These are phyloP conservation scores for Blastobotrys elegans DNA, from an alignment of 1,139 yeast species.

Conservation along the genomic window DNA sequence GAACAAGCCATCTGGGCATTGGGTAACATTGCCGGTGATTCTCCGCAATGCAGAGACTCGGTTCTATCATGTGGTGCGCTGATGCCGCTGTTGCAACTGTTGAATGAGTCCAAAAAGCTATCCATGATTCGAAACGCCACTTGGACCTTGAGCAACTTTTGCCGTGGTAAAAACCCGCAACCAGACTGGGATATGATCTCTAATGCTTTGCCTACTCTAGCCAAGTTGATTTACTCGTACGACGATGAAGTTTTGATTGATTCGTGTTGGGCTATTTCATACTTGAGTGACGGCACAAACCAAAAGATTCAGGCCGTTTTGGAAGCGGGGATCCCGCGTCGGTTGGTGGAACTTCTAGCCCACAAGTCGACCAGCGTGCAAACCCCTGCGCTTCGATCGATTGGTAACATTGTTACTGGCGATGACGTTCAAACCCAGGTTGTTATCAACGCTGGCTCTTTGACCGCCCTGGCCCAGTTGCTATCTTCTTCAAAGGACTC, in stretches of 20 bases:
- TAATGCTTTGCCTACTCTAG: conserved; percentile 84
- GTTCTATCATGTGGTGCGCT: conserved; percentile 83
- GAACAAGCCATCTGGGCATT: conserved; percentile 99
- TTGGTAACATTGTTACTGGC: conserved; percentile 97
- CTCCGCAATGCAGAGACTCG: conserved; percentile 80
- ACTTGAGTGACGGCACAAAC: conserved; percentile 85
- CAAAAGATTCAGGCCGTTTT: conserved; percentile 96
- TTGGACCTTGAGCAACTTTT: conserved; percentile 94
- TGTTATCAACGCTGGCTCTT: conserved; percentile 88
- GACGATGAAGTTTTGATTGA: conserved; percentile 93
- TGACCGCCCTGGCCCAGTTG: conserved; percentile 77
- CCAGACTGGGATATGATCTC: conserved; percentile 91
- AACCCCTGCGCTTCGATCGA: conserved; percentile 95
- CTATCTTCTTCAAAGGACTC: conserved; percentile 84
- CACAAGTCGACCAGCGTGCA: conserved; percentile 85
- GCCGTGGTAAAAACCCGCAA: conserved; percentile 94
- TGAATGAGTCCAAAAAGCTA: conserved; percentile 71
- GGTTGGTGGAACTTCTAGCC: conserved; percentile 82
- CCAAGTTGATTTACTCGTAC: conserved; percentile 82
- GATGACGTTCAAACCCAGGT: conserved; percentile 93
- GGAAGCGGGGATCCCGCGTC: conserved; percentile 91
- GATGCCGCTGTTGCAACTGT: conserved; percentile 76
- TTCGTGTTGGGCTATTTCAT: conserved; percentile 98
- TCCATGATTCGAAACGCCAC: conserved; percentile 92
- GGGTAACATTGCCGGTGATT: conserved; percentile 98